These are phyloP conservation scores for Pestalotiopsis sp. DNA, from an alignment of 2,329 filamentous ascomycete species.

Conservation along the genomic window DNA sequence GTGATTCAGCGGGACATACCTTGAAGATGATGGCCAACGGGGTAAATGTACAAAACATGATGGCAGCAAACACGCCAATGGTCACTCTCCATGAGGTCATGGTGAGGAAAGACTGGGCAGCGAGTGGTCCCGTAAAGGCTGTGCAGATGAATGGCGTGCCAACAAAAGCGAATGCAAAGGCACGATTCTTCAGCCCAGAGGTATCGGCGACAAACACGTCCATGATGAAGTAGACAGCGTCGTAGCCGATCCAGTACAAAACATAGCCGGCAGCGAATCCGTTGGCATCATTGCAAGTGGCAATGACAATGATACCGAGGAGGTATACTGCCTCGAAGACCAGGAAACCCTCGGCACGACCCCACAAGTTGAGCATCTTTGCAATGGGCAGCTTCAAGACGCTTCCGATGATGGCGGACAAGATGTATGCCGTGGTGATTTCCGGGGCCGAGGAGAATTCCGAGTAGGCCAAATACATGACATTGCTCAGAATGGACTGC, in stretches of 20 bases:
- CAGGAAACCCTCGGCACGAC: constrained; percentile 60
- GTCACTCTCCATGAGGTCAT: constrained; percentile 64
- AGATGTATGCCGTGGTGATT: constrained; percentile 49
- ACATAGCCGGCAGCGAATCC: constrained; percentile 60
- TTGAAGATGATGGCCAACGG: constrained; percentile 40
- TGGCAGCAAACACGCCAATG: constrained; percentile 66
- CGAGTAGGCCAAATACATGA: constrained; percentile 9
- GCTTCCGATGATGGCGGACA: constrained; percentile 52
- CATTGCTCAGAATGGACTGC: constrained; percentile 7
- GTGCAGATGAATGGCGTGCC: constrained; percentile 66
- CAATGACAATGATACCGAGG: constrained; percentile 60
- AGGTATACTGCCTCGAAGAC: constrained; percentile 51
- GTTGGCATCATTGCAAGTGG: constrained; percentile 49
- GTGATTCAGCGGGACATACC: not conserved
- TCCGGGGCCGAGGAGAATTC: constrained; percentile 3
- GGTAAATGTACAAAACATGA: constrained; percentile 59
- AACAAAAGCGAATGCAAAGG: constrained; percentile 58
- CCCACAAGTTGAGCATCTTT: constrained; percentile 66
- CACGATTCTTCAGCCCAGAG: constrained; percentile 62
- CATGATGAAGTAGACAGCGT: constrained; percentile 62
- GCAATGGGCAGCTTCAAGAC: constrained; percentile 63
- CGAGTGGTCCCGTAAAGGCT: constrained; percentile 60
- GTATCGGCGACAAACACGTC: constrained; percentile 69
- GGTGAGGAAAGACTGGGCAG: constrained; percentile 52
- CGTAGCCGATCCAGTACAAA: constrained; percentile 63